Evolutionary conservation across 2,329 filamentous ascomycete species (phyloP).

Genomic region (Fusarium liriodendri): DNA sequence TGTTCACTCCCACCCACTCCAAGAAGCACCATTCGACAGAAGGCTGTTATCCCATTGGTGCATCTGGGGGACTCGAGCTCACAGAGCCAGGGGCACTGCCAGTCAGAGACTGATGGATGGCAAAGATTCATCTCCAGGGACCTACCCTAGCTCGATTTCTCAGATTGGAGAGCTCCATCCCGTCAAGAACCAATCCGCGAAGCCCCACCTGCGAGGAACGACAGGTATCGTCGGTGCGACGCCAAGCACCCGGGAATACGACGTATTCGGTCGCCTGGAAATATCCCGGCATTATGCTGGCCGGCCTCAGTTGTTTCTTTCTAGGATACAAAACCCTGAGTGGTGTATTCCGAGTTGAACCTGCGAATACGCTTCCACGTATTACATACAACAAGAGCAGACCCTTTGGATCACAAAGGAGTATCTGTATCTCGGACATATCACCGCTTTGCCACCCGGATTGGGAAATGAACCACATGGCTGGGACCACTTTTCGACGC

Average conservation of each 20-base stretch:
- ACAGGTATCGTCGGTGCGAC: not conserved
- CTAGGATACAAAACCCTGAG: not conserved
- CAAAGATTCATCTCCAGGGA: constrained; percentile 25
- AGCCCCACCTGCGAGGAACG: constrained; percentile 14
- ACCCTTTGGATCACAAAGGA: not conserved
- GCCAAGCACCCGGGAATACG: constrained; percentile 22
- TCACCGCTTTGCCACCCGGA: not conserved
- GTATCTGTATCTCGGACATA: not conserved
- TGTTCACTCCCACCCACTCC: constrained; percentile 16
- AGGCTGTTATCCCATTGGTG: constrained; percentile 16
- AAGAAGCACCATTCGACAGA: not conserved
- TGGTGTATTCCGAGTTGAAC: not conserved
- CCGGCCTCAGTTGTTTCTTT: not conserved
- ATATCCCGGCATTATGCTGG: constrained; percentile 14
- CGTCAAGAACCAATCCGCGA: constrained; percentile 6
- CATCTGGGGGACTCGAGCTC: constrained; percentile 8
- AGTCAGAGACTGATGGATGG: constrained; percentile 15
- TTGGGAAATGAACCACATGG: not conserved
- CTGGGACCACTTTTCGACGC: not conserved
- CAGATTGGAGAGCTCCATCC: constrained; percentile 16
- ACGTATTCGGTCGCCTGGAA: constrained; percentile 38
- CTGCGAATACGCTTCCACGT: constrained; percentile 18
- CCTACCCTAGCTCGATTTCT: constrained; percentile 29
- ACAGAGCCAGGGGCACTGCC: constrained; percentile 26
- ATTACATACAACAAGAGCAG: not conserved